Base-by-base conservation (phyloP, 1,139 yeast genomes). In the Suhomyces coccinellae region DNA sequence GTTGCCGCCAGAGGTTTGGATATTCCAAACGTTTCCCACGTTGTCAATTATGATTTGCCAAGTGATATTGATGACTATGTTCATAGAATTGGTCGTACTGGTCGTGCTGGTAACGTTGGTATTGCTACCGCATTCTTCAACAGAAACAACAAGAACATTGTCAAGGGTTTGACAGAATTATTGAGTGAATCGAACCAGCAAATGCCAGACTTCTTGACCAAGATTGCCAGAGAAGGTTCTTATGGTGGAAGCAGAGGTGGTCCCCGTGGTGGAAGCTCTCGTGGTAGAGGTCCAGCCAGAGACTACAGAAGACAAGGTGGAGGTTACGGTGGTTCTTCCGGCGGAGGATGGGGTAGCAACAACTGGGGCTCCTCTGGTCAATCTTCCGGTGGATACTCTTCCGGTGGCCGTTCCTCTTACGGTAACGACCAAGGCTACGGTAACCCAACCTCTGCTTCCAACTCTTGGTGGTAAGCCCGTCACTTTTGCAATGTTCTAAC, bases 1-100 rank as follows among this genome's bases (percentile, higher is more conserved):
- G 99, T 93, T 69, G 99, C 99, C 51, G 97, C 99, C 57, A 89
- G 99, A 82, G 99, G 99, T 83, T 61, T 71, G 89, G 98, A 93
- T 75, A 99, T 93, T 71, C 95, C 93, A 79, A 98, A 97, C 68
- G 89, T 93, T 64, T 85, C 91, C 58, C 85, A 77, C 61, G 99
- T 93, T 51, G 80, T 93, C 65, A 93, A 93, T 83, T 90, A 80
- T 64, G 99, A 93, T 69, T 90, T 91, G 90, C 98, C 99, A 62
- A 90, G 90, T 72, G 93, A 91, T 75, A 87, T 90, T 66, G 99
- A 93, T 75, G 98, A 93, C 74, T 93, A 93, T 69, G 97, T 93
- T 50, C 95, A 87, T 69, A 81, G 95, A 70, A 87, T 87, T 62
- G 97, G 97, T 67, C 89, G 99, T 83, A 91, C 98, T 53, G 99